Evolutionary conservation across 805 yeast species (phyloP), one percentile per base, ranked within the genome.

Genomic region (Crinitomyces ghanaensis): DNA sequence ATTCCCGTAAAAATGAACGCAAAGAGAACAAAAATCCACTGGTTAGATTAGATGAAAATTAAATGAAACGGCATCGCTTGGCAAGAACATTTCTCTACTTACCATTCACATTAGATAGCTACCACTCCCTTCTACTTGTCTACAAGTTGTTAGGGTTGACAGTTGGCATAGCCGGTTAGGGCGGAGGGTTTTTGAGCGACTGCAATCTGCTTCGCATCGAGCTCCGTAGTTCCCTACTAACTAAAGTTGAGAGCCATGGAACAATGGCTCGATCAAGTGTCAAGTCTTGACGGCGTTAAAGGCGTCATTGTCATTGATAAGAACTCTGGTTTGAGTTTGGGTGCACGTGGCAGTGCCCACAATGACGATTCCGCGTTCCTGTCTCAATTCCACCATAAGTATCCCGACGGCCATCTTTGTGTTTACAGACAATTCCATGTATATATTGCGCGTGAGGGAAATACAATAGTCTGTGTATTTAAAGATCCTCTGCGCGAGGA

Each of bases 1-100:
- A 60, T 20, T 8, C 48, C 55, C 12, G 56, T 46, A 12, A 39
- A 24, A 17, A 41, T 27, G 32, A 56, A 56, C 4, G 57, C 55
- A 14, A 45, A 27, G 6, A 44, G 27, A 18, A 49, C 41, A 16
- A 44, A 36, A 7, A 39, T 19, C 45, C 41, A 40, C 44, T 37
- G 13, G 28, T 18, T 14, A 23, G 34, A 21, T 12, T 12, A n/a
- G n/a, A n/a, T n/a, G n/a, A n/a, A n/a, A n/a, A n/a, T n/a, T n/a
- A n/a, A n/a, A n/a, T n/a, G n/a, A n/a, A n/a, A n/a, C n/a, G n/a
- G n/a, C n/a, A n/a, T n/a, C n/a, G n/a, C n/a, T n/a, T n/a, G n/a
- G n/a, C n/a, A n/a, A n/a, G 23, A 4, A 4, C 16, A 26, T 21
- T 11, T 26, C 6, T 19, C 16, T 21, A 12, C 30, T 8, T 18